Conservation (phyloP, 225 moss, liverwort and hornwort species). For the Pleurozium schreberi region DNA sequence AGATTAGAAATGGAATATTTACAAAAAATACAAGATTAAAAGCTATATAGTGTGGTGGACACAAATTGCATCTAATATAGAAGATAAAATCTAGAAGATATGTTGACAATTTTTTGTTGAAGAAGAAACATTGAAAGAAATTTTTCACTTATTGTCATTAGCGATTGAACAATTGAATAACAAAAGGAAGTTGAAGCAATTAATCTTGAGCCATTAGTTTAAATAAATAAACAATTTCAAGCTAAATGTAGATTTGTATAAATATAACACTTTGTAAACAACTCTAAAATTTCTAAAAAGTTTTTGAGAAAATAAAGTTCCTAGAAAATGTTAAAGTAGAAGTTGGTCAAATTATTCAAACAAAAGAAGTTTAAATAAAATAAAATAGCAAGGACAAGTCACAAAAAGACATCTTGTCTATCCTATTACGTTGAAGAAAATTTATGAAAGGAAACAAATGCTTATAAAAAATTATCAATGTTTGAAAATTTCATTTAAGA, state of each 20-base stretch:
- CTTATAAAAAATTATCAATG: neutral
- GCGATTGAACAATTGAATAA: neutral
- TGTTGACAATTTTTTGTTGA: no score
- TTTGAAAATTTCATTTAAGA: neutral
- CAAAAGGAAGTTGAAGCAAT: no score
- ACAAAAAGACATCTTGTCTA: neutral
- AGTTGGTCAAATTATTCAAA: neutral
- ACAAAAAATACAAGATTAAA: fast-evolving
- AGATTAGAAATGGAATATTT: no score
- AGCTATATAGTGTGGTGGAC: neutral
- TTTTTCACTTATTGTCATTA: neutral
- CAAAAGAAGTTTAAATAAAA: neutral
- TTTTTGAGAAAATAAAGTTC: neutral
- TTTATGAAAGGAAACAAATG: neutral
- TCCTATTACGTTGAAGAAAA: neutral
- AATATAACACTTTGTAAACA: neutral
- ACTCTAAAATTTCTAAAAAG: no score
- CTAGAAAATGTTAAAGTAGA: no score
- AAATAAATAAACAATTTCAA: neutral
- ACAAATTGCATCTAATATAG: no score
- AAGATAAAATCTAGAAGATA: neutral
- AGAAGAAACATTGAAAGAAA: neutral
- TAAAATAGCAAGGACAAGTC: no score
- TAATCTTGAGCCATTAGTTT: neutral
- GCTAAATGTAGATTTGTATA: neutral